Evolutionary conservation across 202 grass and related monocot species (phyloP).

Genomic region (Dendrocalamus latiflorus): DNA sequence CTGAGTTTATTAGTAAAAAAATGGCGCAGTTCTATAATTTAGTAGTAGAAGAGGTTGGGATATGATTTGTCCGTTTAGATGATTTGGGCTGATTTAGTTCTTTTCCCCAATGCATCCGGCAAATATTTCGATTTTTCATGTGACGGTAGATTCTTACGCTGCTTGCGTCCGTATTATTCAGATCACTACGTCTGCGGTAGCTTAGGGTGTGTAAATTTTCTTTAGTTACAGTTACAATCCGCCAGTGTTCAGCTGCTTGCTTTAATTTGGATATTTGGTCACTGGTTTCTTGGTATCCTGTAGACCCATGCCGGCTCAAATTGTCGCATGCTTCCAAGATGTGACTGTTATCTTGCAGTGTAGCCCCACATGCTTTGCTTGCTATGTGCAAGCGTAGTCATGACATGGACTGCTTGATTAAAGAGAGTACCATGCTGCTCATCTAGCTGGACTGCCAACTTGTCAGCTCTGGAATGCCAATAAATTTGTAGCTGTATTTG

Average conservation of each 20-base stretch:
- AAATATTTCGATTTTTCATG: neutral
- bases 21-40: conserved; percentile 16
- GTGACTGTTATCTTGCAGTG: conserved; percentile 6
- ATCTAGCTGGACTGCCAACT: neutral
- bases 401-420: conserved; percentile 17
- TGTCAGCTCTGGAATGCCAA: conserved; percentile 6
- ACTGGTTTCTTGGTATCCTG: neutral
- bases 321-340: conserved; percentile 31
- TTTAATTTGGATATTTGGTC: conserved; percentile 8
- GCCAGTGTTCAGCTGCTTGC: neutral
- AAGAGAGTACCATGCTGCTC: neutral
- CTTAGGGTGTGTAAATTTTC: neutral
- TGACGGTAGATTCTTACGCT: neutral
- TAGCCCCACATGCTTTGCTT: conserved; percentile 18
- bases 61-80: too few relatives aligned
- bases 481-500: neutral
- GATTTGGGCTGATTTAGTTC: too few relatives aligned
- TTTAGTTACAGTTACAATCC: conserved; percentile 4
- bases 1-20: neutral
- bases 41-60: too few relatives aligned
- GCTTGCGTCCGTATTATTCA: neutral
- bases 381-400: conserved; percentile 15
- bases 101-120: neutral
- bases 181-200: neutral
- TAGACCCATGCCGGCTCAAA: conserved; percentile 15